Percentiles rank a stretch among this genome's conserved stretches.
phyloP scores from a whole-genome alignment of 108 stramenopile genomes.

The Skeletonema costatum region DNA sequence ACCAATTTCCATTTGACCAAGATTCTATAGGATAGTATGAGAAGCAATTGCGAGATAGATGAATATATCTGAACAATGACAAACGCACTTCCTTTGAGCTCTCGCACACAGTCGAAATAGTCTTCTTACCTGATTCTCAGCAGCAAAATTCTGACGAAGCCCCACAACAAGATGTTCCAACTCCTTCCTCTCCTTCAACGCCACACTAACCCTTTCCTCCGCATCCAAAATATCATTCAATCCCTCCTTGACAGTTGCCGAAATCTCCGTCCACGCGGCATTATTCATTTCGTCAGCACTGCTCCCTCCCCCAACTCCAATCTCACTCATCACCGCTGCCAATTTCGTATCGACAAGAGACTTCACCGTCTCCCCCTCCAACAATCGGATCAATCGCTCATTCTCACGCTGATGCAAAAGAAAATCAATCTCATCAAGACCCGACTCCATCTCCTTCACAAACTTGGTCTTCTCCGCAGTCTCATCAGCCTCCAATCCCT shows the following conservation, averaged over 20 bases:
- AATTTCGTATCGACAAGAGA: constrained; percentile 33
- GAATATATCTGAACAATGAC: not conserved
- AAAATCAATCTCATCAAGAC: constrained; percentile 37
- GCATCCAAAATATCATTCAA: constrained; percentile 18
- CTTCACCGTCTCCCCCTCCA: constrained; percentile 28
- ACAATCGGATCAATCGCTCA: constrained; percentile 13
- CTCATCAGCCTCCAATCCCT: constrained; percentile 40
- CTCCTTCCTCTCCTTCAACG: constrained; percentile 18
- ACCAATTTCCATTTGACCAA: constrained; percentile 35
- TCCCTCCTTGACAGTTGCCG: constrained; percentile 11
- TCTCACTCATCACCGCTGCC: not conserved
- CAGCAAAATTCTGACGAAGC: constrained; percentile 25
- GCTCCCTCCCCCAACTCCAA: not conserved
- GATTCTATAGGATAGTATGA: constrained; percentile 6
- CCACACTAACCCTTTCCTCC: constrained; percentile 1
- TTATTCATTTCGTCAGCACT: not conserved
- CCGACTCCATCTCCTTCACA: constrained; percentile 43
- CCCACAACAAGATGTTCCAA: constrained; percentile 14
- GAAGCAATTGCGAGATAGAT: not conserved
- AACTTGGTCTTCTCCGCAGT: constrained; percentile 34
- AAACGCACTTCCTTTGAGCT: not conserved
- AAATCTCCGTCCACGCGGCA: constrained; percentile 10
- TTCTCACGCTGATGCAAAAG: constrained; percentile 23
- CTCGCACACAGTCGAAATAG: not conserved
- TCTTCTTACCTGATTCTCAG: constrained; percentile 12